Conservation (phyloP, 148 eudicot genomes). For the Rheum nobile region DNA sequence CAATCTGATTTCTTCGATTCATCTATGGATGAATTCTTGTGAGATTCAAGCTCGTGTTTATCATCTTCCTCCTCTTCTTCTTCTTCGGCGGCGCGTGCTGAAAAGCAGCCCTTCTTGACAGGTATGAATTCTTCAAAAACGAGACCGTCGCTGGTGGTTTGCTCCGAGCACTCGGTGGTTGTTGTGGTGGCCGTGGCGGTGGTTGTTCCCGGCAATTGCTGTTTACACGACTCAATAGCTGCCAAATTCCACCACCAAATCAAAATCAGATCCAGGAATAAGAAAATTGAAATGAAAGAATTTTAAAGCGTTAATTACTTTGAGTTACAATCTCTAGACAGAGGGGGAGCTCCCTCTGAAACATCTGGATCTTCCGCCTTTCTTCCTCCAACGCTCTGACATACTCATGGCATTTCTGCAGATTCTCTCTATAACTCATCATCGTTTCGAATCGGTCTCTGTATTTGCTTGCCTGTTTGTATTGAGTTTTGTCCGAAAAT, state of each 20-base stretch:
- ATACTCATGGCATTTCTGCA: constrained; percentile 54
- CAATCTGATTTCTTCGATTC: constrained; percentile 43
- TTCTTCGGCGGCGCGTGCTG: constrained; percentile 13
- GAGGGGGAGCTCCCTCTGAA: constrained; percentile 89
- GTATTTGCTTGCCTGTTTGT: neutral
- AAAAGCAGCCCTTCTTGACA: constrained; percentile 20
- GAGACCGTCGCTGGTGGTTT: constrained; percentile 40
- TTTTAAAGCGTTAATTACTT: constrained; percentile 26
- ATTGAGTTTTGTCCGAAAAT: neutral
- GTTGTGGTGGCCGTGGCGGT: constrained; percentile 28
- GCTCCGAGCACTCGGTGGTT: constrained; percentile 43
- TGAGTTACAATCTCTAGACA: constrained; percentile 81
- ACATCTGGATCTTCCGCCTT: constrained; percentile 54
- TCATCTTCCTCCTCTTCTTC: neutral
- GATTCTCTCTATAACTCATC: constrained; percentile 32
- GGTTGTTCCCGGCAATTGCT: constrained; percentile 42
- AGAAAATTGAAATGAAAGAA: no score
- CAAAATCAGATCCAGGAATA: constrained; percentile 5
- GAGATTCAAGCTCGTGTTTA: constrained; percentile 13
- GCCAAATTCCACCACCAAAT: no score
- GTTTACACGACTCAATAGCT: constrained; percentile 78
- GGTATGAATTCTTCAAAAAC: constrained; percentile 57
- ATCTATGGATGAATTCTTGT: neutral
- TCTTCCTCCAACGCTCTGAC: constrained; percentile 62
- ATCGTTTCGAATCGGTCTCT: neutral